Conservation (phyloP, 345 rosid species). For the Salix dunnii region DNA sequence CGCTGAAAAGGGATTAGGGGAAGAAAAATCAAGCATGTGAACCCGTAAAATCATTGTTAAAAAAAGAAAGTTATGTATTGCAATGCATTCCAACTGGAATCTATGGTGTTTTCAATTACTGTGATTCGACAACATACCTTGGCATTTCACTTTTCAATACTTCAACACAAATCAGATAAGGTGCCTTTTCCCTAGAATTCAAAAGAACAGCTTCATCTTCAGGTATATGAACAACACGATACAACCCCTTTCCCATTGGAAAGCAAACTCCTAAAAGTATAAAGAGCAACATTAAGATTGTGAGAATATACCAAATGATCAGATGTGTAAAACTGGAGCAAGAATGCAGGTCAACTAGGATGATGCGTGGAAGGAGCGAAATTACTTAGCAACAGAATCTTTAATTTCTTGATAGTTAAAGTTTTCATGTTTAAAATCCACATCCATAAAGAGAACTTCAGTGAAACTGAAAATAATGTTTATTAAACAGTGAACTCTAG, state of each 20-base stretch:
- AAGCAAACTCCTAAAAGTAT: conserved; percentile 78
- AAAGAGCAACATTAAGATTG: background rate
- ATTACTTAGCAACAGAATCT: background rate
- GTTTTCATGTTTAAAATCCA: background rate
- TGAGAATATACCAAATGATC: background rate
- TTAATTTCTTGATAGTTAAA: background rate
- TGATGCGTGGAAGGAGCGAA: background rate
- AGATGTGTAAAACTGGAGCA: background rate
- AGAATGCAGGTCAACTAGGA: background rate
- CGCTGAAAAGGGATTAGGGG: conserved; percentile 39
- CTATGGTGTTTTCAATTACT: background rate
- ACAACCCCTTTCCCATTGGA: conserved; percentile 96
- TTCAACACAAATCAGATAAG: conserved; percentile 85
- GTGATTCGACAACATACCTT: conserved; percentile 43
- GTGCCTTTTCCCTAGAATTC: conserved; percentile 99
- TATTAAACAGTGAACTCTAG: background rate
- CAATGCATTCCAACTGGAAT: background rate
- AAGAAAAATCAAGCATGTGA: conserved; percentile 12
- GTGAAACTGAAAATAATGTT: background rate
- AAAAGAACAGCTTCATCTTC: conserved; percentile 96
- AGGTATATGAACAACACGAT: conserved; percentile 92
- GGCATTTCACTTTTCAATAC: conserved; percentile 80
- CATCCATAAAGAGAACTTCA: background rate
- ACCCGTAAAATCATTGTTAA: background rate
- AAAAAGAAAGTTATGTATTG: background rate